Evolutionary conservation across 495 filamentous ascomycete genomes (phyloP).

Genomic region (Penicillium soppii): DNA sequence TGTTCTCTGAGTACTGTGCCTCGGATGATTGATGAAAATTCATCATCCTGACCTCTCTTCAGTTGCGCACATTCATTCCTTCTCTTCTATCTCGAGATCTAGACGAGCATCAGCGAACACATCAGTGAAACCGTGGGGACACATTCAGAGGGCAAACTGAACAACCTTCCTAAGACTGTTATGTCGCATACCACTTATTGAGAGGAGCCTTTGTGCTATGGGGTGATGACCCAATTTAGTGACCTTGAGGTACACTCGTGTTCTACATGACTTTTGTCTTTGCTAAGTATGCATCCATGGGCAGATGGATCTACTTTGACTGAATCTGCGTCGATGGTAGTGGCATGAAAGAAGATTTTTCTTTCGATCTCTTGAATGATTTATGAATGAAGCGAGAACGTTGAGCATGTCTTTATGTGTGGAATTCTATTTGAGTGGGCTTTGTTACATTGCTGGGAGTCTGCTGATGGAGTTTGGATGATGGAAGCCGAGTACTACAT

Average conservation of each 20-base stretch:
- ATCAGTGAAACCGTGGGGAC: conserved; percentile 52
- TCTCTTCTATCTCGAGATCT: conserved; percentile 26
- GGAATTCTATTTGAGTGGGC: too few relatives aligned
- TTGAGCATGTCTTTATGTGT: conserved; percentile 7
- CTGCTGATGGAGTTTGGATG: neutral
- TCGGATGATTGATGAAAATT: conserved; percentile 28
- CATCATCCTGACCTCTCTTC: conserved; percentile 22
- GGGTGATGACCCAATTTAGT: conserved; percentile 26
- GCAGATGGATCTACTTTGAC: conserved; percentile 7
- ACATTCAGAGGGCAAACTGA: conserved; percentile 6
- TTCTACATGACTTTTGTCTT: neutral
- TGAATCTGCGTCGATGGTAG: conserved; percentile 5
- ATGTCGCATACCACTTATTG: neutral
- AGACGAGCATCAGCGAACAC: conserved; percentile 59
- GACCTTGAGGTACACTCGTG: conserved; percentile 1
- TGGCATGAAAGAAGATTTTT: neutral
- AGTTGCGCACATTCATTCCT: conserved; percentile 19
- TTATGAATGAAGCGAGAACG: neutral
- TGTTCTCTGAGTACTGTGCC: conserved; percentile 38
- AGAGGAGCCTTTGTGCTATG: conserved; percentile 13
- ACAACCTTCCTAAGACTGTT: neutral
- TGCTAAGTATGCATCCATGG: neutral
- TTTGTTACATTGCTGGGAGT: neutral
- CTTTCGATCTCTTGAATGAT: conserved; percentile 10
- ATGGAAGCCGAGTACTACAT: neutral